Conservation (phyloP, 257 asterid genomes). For the Gardenia jasminoides region DNA sequence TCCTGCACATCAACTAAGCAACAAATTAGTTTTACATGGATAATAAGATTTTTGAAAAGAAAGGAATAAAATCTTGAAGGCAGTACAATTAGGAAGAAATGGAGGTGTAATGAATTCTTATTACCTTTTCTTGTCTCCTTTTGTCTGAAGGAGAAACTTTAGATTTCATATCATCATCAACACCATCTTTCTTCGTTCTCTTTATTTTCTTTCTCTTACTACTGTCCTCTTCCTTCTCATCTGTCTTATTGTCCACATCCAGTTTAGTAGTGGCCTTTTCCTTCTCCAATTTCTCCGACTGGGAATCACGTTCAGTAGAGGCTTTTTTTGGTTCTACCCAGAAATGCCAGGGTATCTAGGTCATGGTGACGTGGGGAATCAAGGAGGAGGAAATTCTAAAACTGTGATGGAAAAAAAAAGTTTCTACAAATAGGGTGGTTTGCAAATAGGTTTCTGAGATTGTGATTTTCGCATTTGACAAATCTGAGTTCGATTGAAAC, state of each 20-base stretch:
- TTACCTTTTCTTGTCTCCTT: slow-evolving; percentile 71
- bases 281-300: slow-evolving; percentile 24
- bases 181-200: slow-evolving; percentile 31
- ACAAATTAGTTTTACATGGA: slow-evolving; percentile 3
- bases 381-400: too few species aligned
- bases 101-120: too few species aligned
- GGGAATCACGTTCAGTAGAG: slow-evolving; percentile 16
- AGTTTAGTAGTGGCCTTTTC: slow-evolving; percentile 8
- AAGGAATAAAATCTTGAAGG: neutral
- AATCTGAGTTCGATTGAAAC: too few species aligned
- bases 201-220: slow-evolving; percentile 41
- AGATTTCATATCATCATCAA: slow-evolving; percentile 27
- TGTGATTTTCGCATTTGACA: too few species aligned
- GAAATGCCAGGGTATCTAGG: too few species aligned
- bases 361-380: too few species aligned
- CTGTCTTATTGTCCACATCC: slow-evolving; percentile 7
- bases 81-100: neutral
- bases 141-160: slow-evolving; percentile 35
- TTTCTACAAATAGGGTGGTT: too few species aligned
- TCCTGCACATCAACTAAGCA: slow-evolving; percentile 45
- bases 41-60: neutral
- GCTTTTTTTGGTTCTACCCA: too few species aligned
- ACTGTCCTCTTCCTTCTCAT: slow-evolving; percentile 14
- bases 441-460: too few species aligned
- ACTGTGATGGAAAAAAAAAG: too few species aligned